Base-by-base conservation (phyloP, 805 yeast species). In the Kurtzmaniella cleridarum region DNA sequence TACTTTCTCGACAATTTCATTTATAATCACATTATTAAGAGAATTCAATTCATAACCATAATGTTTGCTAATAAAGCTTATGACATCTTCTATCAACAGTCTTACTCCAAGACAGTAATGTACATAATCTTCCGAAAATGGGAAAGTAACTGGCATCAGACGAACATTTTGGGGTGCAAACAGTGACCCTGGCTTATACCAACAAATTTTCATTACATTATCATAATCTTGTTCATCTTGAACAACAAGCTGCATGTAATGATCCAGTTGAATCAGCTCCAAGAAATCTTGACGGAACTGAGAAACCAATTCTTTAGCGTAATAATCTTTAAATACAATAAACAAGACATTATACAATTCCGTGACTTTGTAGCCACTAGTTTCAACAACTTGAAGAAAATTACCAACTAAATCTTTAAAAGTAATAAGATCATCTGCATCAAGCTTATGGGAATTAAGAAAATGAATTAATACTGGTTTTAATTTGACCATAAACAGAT, bases 61-160 rank as follows among this genome's bases (percentile, higher is more conserved):
- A 47, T 79, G 80, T 42, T 72, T 78, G 36, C 76, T 76, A 30
- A 84, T 61, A 51, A 90, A 93, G 14, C 67, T 63, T n/a, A 76
- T 67, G 37, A 85, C 72, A 42, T 78, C 78, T 23, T 75, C 71
- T 15, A 90, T 72, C 30, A 84, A 78, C 13, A 78, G 73, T 39
- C 87, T 72, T 14, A 86, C 60, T 28, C 85, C 80, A 17, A 87
- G 76, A 59, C 97, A 91, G 26, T 88, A 78, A 63, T 87, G 83
- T 18, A 95, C 90, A 52, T 88, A 90, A 43, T 88, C 79, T 41
- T 85, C 84, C 38, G 96, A 86, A 54, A 91, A 93, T 12, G 98
- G 97, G 38, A 68, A 66, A 6, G 63, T 59, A 2, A 91, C 62
- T 0, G 82, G 77, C 43, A 79, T 69, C 2, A 87, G 83, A 41